Base-by-base conservation (phyloP, 148 eudicot genomes). In the Nepenthes mirabilis region DNA sequence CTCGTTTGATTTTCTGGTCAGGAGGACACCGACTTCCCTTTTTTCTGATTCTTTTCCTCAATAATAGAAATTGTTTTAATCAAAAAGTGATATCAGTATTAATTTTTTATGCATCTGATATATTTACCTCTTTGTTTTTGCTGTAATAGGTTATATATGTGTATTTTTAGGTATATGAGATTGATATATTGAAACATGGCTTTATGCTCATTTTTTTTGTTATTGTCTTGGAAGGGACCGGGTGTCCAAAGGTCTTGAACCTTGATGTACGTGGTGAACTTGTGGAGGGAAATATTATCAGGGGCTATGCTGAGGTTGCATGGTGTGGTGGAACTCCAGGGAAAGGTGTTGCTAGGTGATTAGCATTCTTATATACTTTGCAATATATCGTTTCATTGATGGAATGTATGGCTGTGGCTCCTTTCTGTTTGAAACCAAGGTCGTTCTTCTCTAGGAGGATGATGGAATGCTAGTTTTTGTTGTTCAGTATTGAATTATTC, bases 261-360 rank as follows among this genome's bases (percentile, higher is more conserved):
- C 85, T 89, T 77, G 88, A 84, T 65, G 90, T 86, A 40, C 70
- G 52, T 56, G 99, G 97, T 64, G 95, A 86, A 52, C 80, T 93
- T 68, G 80, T 93, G 54, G 95, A 93, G 65, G 99, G 99, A 72
- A 93, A 76, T 65, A 69, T 68, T 34, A 71, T 86, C 52, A 86
- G 71, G 79, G 99, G 99, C 32, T 70, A 73, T 62, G 79, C 86
- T 45, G 91, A 86, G 74, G 81, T 93, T 75, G 96, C 99, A 55
- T 93, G 99, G 99, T 93, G 99, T 62, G 99, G 99, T 54, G 99
- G 97, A 58, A 82, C 91, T 72, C 99, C 99, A 55, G 97, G 83
- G 57, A 86, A 79, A 75, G 83, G 99, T 67, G 85, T 93, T 81
- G 68, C 89, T 60, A 93, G 99, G 99, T 93, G 64, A 69, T 59